Conservation (phyloP, 257 asterid genomes). For the Ehretia macrophylla region DNA sequence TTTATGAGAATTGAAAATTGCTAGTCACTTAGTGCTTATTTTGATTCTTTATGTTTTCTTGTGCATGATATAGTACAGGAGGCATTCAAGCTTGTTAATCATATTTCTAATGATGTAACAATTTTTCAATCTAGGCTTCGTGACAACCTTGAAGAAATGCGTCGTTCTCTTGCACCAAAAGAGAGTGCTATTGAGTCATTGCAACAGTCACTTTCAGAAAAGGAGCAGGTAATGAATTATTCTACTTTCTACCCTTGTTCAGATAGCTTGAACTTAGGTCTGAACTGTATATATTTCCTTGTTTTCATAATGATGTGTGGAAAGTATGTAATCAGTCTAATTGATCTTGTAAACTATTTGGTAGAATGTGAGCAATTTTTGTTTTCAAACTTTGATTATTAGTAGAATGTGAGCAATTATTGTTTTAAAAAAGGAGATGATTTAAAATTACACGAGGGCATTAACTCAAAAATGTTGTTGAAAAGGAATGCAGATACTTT, state of each 20-base stretch:
- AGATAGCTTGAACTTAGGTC: no score
- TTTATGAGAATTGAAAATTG: no score
- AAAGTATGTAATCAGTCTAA: background rate
- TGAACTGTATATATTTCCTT: no score
- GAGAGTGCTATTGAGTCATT: conserved; percentile 79
- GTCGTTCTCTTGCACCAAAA: conserved; percentile 71
- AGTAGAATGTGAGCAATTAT: no score
- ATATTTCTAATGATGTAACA: conserved; percentile 4
- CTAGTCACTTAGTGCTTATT: no score
- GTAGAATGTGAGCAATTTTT: background rate
- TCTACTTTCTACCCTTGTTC: background rate
- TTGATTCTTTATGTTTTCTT: no score
- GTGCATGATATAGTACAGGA: background rate
- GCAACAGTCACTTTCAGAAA: conserved; percentile 77
- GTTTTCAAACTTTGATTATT: no score
- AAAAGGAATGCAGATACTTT: no score
- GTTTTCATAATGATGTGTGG: no score
- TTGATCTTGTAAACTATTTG: background rate
- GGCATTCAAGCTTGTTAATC: background rate
- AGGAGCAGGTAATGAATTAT: conserved; percentile 62
- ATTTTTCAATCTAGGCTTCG: conserved; percentile 53
- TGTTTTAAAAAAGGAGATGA: no score
- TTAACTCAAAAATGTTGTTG: no score
- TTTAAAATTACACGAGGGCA: no score
- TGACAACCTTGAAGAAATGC: conserved; percentile 84